Evolutionary conservation across 208 protist genomes (phyloP), one percentile per base, ranked within the genome.

Genomic region (Trypanosoma boissoni): DNA sequence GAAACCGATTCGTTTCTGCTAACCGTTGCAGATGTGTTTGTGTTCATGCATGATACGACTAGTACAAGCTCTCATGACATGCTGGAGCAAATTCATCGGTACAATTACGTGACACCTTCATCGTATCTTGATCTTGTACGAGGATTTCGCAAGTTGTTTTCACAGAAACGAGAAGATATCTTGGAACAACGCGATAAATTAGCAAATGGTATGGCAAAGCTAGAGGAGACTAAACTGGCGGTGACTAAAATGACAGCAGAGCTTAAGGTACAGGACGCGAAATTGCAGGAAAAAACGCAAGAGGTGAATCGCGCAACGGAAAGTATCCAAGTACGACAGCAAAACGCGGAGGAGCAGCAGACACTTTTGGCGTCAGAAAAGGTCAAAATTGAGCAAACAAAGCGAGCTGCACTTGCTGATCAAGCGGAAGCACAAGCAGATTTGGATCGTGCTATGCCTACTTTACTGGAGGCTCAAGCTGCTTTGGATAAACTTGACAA

Each of bases 101-200:
- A 96, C 72, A 98, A 98, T 74, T 99, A 99, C 79, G 95, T 99
- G 28, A 99, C 98, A 18, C 98, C 98, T n/a, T 98, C 97, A 23
- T 97, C 95, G 34, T 99, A 98, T 74, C 72, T 99, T 12, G 94
- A 98, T 55, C 85, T 99, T 24, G 92, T 99, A 24, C 90, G 86
- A 51, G 94, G 93, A 18, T 99, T 99, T 84, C 80, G 78, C 49
- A 71, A 77, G 32, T 81, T 99, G 70, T 74, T 99, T 39, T 67
- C 66, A 39, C 87, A 96, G 57, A 99, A 98, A 80, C 82, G 85
- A 18, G 83, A 86, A n/a, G 77, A 86, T 51, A 91, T 99, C 44
- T 61, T 94, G 32, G 86, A 91, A 62, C 92, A 99, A 76, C 97
- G 97, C 62, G 98, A 99, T 63, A 97, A 99, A 68, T 86, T 99